Evolutionary conservation across 768 basidiomycete species (phyloP), one percentile per base, ranked within the genome.

Genomic region (Clitopilus passeckerianus): DNA sequence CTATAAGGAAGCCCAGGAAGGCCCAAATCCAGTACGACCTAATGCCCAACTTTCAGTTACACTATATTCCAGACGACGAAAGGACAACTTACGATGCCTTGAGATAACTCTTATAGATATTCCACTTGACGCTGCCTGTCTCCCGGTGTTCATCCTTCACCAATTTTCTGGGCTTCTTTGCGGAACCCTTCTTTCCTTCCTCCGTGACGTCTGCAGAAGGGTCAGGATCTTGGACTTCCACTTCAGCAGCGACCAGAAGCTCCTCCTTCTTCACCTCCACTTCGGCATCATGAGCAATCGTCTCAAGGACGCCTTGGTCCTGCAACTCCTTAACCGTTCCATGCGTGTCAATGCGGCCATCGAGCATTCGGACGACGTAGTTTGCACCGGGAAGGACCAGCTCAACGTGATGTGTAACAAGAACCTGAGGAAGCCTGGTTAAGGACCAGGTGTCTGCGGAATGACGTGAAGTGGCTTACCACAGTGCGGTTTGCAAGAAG

Each of bases 81-180:
- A 9, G 20, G 54, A 27, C 7, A 5, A 80, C 85, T 53, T 61
- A 89, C 86, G 89, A 87, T 16, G 86, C 88, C 68, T 84, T 79
- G 60, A 93, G 67, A 66, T 95, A 91, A 6, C 82, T 75, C 12
- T 84, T 81, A 59, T 87, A 87, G 33, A 87, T 78, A 1, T 74
- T 71, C 89, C 90, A 93, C 66, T 91, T 91, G 30, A 95, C 93
- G 35, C 87, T 85, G 0, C 93, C 94, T 1, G 80, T 80, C 61
- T 90, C 90, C 46, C 92, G 71, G 60, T 91, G 87, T 67, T 95
- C 92, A 53, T 93, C 92, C 67, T 92, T 86, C 59, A 93, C 71
- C 10, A 93, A 72, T 65, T 91, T 89, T 27, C 86, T 74, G 0
- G 90, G 87, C 61, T 85, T 89, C 73, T 86, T 92, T 10, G 63